Conservation (phyloP, 306 rosid genomes). For the Urtica urens region DNA sequence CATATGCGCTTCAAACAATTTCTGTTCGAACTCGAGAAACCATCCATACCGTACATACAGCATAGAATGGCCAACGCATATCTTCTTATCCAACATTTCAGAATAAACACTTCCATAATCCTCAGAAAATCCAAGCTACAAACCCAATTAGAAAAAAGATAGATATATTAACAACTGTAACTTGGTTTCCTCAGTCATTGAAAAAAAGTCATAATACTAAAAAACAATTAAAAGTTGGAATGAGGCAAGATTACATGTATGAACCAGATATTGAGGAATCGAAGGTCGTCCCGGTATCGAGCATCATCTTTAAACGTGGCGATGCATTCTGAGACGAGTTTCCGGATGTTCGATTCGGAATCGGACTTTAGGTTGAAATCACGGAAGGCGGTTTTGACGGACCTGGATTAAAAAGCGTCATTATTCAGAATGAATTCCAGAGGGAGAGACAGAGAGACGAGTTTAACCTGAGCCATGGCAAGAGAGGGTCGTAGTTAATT, state of each 20-base stretch:
- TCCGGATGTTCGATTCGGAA: constrained; percentile 20
- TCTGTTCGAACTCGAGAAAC: constrained; percentile 48
- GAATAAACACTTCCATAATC: constrained; percentile 39
- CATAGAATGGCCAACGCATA: constrained; percentile 41
- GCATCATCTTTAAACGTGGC: constrained; percentile 28
- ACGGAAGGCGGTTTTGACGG: constrained; percentile 39
- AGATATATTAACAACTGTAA: too few relatives aligned
- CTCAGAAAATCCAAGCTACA: constrained; percentile 47
- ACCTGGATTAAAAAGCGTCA: constrained; percentile 23
- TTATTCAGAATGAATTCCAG: neutral
- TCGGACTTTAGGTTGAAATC: constrained; percentile 21
- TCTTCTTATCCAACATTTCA: constrained; percentile 42
- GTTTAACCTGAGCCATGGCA: constrained; percentile 47
- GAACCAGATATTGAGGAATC: constrained; percentile 83
- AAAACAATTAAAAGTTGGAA: too few relatives aligned
- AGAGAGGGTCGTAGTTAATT: constrained; percentile 44
- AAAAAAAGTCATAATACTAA: too few relatives aligned
- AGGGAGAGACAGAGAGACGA: constrained; percentile 4
- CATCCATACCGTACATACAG: constrained; percentile 44
- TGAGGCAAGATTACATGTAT: constrained; percentile 65
- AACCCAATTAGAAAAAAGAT: constrained; percentile 1
- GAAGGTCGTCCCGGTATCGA: constrained; percentile 48
- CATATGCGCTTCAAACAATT: constrained; percentile 43
- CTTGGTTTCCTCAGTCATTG: too few relatives aligned
- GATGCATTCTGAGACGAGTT: constrained; percentile 49